Evolutionary conservation across 331 rosid genomes (phyloP).

Genomic region (Malus hybrid): DNA sequence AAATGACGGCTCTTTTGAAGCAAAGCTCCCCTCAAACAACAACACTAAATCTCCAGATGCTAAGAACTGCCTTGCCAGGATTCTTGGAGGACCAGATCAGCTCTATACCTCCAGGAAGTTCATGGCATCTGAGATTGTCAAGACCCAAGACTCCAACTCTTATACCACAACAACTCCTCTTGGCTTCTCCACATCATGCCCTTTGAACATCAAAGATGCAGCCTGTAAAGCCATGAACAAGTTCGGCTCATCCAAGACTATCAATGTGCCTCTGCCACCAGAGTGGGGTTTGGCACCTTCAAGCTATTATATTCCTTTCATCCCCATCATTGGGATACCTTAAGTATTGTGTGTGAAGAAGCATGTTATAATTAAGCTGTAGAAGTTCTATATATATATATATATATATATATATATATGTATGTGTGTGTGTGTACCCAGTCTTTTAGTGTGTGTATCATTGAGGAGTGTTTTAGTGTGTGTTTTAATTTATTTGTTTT

Average conservation of each 20-base stretch:
- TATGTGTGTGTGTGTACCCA: no score
- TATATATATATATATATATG: no score
- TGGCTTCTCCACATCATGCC: slow-evolving; percentile 52
- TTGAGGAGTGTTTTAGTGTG: neutral
- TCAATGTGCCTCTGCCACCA: slow-evolving; percentile 61
- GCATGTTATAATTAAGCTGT: neutral
- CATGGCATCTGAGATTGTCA: slow-evolving; percentile 35
- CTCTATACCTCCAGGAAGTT: slow-evolving; percentile 40
- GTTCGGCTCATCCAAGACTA: slow-evolving; percentile 48
- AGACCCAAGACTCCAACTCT: slow-evolving; percentile 17
- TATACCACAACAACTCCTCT: slow-evolving; percentile 56
- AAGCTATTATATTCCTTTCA: slow-evolving; percentile 64
- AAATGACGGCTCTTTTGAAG: slow-evolving; percentile 55
- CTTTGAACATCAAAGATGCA: slow-evolving; percentile 8
- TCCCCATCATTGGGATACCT: slow-evolving; percentile 91
- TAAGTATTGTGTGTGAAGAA: slow-evolving; percentile 17
- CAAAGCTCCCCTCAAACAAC: slow-evolving; percentile 31
- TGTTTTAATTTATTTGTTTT: neutral
- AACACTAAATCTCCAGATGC: slow-evolving; percentile 1
- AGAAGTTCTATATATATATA: neutral
- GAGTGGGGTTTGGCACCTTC: slow-evolving; percentile 88
- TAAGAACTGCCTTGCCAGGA: slow-evolving; percentile 40
- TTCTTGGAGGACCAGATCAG: slow-evolving; percentile 61
- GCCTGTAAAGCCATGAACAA: slow-evolving; percentile 24
- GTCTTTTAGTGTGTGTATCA: no score